Evolutionary conservation across 1,284 basidiomycete species (phyloP).

Genomic region (Ceratobasidium sp.): DNA sequence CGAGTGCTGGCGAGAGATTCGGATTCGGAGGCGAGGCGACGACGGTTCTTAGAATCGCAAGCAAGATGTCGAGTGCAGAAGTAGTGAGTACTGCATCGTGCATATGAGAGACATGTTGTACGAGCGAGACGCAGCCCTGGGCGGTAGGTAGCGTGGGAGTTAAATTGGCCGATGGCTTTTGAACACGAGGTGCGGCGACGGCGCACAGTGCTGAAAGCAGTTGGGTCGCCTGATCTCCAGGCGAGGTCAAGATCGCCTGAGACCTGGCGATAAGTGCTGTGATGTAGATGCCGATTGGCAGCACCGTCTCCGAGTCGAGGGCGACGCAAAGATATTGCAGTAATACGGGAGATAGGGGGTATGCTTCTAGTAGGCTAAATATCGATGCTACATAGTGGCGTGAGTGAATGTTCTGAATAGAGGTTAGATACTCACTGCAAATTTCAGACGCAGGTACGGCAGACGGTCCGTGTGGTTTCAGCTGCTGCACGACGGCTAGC

Average conservation of each 20-base stretch:
- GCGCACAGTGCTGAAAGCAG: conserved; percentile 26
- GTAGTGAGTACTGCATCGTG: conserved; percentile 24
- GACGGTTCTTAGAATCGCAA: conserved; percentile 17
- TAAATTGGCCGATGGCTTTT: conserved; percentile 26
- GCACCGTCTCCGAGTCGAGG: conserved; percentile 18
- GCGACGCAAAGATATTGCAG: conserved; percentile 28
- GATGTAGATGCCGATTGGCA: conserved; percentile 31
- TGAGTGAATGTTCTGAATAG: background rate
- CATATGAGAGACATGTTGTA: conserved; percentile 22
- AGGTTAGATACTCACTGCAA: conserved; percentile 13
- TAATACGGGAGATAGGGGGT: conserved; percentile 31
- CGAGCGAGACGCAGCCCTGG: conserved; percentile 32
- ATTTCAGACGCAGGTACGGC: conserved; percentile 30
- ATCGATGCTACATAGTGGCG: background rate
- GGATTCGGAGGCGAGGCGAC: conserved; percentile 27
- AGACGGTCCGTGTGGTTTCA: conserved; percentile 19
- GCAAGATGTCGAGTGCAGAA: conserved; percentile 25
- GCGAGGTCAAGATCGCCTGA: conserved; percentile 5
- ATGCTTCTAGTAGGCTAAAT: conserved; percentile 28
- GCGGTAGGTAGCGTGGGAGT: conserved; percentile 33
- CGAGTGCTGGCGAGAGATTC: conserved; percentile 24
- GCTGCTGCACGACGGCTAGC: conserved; percentile 29
- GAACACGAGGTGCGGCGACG: conserved; percentile 33
- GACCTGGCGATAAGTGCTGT: conserved; percentile 29
- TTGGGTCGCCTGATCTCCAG: conserved; percentile 22